These are phyloP conservation scores for Trichoderma guizhouense DNA, from an alignment of 2,329 filamentous ascomycete species.

Conservation along the genomic window DNA sequence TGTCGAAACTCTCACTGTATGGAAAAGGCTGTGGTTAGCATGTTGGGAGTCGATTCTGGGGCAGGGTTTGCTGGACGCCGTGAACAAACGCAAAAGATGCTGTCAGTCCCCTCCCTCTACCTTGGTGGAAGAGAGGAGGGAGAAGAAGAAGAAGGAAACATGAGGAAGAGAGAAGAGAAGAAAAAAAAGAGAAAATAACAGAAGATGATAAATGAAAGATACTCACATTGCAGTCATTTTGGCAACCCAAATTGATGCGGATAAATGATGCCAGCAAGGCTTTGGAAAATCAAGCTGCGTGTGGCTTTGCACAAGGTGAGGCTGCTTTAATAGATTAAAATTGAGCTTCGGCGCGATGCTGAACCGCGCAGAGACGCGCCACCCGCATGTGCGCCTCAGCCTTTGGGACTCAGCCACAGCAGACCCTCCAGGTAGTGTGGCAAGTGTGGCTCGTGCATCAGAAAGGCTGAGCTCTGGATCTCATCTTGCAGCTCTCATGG, in stretches of 20 bases:
- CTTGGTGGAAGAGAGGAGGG: not conserved
- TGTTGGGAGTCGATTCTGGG: too few species aligned
- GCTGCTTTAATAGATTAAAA: slow-evolving; percentile 15
- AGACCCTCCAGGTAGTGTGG: not conserved
- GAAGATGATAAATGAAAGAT: not conserved
- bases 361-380: slow-evolving; percentile 20
- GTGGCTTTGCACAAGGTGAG: slow-evolving; percentile 9
- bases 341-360: slow-evolving; percentile 17
- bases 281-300: not conserved
- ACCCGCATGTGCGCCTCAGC: slow-evolving; percentile 7
- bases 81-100: not conserved
- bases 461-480: not conserved
- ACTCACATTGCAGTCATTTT: slow-evolving; percentile 41
- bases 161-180: too few species aligned
- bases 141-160: not conserved
- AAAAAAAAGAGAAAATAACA: not conserved
- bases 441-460: slow-evolving; percentile 7
- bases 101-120: not conserved
- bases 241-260: not conserved
- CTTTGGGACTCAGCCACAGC: not conserved
- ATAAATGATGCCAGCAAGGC: not conserved
- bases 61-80: not conserved
- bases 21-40: not conserved
- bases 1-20: slow-evolving; percentile 84
- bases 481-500: not conserved